Conservation (phyloP, 257 asterid species). For the Nicotiana tomentosiformis region DNA sequence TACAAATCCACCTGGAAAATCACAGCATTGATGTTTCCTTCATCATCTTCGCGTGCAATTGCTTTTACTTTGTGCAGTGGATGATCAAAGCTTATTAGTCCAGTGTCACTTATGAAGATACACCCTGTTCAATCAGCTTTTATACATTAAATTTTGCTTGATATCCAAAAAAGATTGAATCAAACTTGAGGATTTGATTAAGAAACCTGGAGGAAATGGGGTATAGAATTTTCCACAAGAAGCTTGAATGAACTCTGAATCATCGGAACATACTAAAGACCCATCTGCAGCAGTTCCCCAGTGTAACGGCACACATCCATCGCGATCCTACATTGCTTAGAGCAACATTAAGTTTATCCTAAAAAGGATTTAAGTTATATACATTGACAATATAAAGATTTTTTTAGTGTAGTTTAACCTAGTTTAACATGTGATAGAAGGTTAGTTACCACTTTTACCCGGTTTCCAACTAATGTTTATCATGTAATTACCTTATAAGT, state of each 20-base stretch:
- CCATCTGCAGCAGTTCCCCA: slow-evolving; percentile 72
- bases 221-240: slow-evolving; percentile 51
- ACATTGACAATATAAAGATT: background rate
- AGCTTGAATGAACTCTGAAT: slow-evolving; percentile 41
- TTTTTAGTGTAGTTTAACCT: background rate
- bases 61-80: slow-evolving; percentile 52
- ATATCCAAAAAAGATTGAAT: background rate
- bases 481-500: background rate
- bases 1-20: slow-evolving; percentile 55
- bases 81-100: slow-evolving; percentile 50
- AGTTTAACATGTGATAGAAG: background rate
- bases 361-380: background rate
- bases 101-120: slow-evolving; percentile 39
- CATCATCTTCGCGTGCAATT: slow-evolving; percentile 34
- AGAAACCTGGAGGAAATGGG: slow-evolving; percentile 59
- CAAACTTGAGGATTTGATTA: background rate
- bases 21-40: slow-evolving; percentile 31
- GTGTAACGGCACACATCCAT: slow-evolving; percentile 48
- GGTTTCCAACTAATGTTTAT: background rate
- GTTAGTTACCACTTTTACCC: background rate
- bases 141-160: background rate
- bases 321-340: slow-evolving; percentile 43
- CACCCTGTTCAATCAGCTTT: slow-evolving; percentile 40
- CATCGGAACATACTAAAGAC: slow-evolving; percentile 61
- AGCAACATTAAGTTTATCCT: background rate